Base-by-base conservation (phyloP, 2,329 filamentous ascomycete species). In the Xylaria polymorpha region DNA sequence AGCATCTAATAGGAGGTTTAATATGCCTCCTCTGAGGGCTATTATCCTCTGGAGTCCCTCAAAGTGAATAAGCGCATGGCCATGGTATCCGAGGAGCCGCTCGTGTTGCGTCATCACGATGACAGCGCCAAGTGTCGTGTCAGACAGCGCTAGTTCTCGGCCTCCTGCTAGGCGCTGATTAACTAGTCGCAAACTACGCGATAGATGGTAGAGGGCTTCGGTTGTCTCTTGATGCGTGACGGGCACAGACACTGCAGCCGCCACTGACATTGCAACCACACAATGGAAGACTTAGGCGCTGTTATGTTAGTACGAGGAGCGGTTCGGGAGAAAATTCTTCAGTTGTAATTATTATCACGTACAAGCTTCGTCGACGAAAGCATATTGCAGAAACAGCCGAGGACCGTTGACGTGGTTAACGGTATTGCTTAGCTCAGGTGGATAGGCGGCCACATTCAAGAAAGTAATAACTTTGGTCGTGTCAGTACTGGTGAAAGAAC, bases 361-460 rank as follows among this genome's bases (percentile, higher is more conserved):
- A 79, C 78, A 79, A 25, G 77, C 78, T 71, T 80, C 76, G 44
- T 79, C 77, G 35, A 71, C 25, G 41, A 78, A 76, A 41, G 76
- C 72, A 64, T 74, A 74, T 53, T 71, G 56, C 10, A 78, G 58
- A 72, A 77, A 79, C 10, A 74, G 70, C 14, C 55, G 56, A 9
- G 69, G 59, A 4, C 57, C 59, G n/a, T 51, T 50, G 25, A 48
- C 53, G 5, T 60, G 14, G 5, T 39, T 48, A 35, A 73, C 50
- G 14, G 64, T 64, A 9, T 61, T 44, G 20, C 32, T 41, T 1
- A 73, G 29, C 25, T 63, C 56, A 29, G 56, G 46, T 15, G 68
- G 55, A 44, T 64, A 69, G 15, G 70, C 29, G 5, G n/a, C 32
- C 7, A 55, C 41, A 18, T 39, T 62, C 18, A 71, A 51, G 39